Base-by-base conservation (phyloP, 2,329 filamentous ascomycete genomes). In the Neonectria punicea region DNA sequence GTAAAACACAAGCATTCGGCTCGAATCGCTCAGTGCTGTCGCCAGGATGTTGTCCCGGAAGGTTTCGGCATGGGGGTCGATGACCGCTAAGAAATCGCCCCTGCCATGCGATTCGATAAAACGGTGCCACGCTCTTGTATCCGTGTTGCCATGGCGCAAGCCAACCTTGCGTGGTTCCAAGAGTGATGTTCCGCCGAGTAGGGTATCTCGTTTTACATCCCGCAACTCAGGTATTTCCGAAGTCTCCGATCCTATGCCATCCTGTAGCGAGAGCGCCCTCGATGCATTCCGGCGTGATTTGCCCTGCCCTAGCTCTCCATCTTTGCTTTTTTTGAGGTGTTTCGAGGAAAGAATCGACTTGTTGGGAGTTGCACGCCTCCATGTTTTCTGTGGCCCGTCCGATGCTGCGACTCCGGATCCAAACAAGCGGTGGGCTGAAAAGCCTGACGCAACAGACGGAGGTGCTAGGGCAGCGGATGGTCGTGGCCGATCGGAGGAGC, bases 41-140 rank as follows among this genome's bases (percentile, higher is more conserved):
- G 65, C 65, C 25, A 81, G 56, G 13, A 80, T 71, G 16, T 68
- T 67, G 34, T 78, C 74, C 14, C 78, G 74, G 28, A 80, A 60
- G 9, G 59, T 25, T 9, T 74, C 70, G 16, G 76, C 73, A 28
- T 71, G 62, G 28, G 61, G 47, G 7, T 66, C 61, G 3, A 68
- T 66, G 5, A 80, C 50, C 22, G 76, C 50, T 13, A 64, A 62
- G 30, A 59, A 51, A 22, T 68, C 59, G 16, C 59, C 72, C 41
- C 64, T 57, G 2, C 50, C 51, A 32, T 61, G 65, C 18, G 78
- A 65, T 20, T 69, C 63, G 30, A 72, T 39, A 47, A 78, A 75
- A 14, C 67, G 65, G 9, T 71, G 64, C 77, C 77, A 79, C 49
- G 70, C 68, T 28, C 73, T 75, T 28, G 73, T 67, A 36, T 66